A percentile compares a stretch with the other conserved stretches of the same genome.
Conservation (phyloP, 1,284 basidiomycete species). For the Tremellales sp. region DNA sequence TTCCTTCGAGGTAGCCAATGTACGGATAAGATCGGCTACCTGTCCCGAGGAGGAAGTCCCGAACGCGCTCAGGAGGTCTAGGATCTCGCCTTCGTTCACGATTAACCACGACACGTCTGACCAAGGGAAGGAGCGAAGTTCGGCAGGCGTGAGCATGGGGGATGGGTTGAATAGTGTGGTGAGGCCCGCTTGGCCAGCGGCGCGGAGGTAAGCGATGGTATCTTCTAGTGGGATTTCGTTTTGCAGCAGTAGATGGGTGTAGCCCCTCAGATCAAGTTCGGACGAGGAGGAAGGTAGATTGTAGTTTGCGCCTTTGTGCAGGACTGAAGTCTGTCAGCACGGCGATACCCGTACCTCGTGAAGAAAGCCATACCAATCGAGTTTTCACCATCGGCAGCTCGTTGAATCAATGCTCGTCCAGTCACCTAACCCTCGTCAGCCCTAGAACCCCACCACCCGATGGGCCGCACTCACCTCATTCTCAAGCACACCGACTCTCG, state of each 20-base stretch:
- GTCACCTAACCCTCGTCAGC: conserved; percentile 35
- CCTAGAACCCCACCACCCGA: background rate
- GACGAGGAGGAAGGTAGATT: conserved; percentile 14
- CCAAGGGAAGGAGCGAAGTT: conserved; percentile 53
- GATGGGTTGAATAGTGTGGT: conserved; percentile 56
- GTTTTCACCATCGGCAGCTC: conserved; percentile 49
- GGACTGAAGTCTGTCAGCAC: conserved; percentile 26
- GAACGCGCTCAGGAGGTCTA: conserved; percentile 26
- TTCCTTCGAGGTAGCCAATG: conserved; percentile 11
- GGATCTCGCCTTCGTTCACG: conserved; percentile 55
- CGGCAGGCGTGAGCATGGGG: conserved; percentile 51
- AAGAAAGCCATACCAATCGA: conserved; percentile 43
- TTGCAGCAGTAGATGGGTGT: conserved; percentile 54
- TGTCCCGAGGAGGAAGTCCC: background rate
- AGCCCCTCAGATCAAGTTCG: conserved; percentile 19
- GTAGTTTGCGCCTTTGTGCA: conserved; percentile 48
- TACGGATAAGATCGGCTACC: conserved; percentile 4
- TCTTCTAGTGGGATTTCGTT: conserved; percentile 56
- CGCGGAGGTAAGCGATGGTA: conserved; percentile 48
- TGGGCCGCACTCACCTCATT: conserved; percentile 23
- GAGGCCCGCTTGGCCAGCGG: conserved; percentile 28
- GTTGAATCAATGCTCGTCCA: conserved; percentile 52
- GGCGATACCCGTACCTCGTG: background rate
- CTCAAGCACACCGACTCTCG: conserved; percentile 27
- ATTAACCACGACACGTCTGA: conserved; percentile 51